Percentiles rank a stretch among this genome's conserved stretches.
These are phyloP conservation scores for Torrubiellomyces zombiae DNA, from an alignment of 2,329 filamentous ascomycete genomes.

Conservation along the genomic window DNA sequence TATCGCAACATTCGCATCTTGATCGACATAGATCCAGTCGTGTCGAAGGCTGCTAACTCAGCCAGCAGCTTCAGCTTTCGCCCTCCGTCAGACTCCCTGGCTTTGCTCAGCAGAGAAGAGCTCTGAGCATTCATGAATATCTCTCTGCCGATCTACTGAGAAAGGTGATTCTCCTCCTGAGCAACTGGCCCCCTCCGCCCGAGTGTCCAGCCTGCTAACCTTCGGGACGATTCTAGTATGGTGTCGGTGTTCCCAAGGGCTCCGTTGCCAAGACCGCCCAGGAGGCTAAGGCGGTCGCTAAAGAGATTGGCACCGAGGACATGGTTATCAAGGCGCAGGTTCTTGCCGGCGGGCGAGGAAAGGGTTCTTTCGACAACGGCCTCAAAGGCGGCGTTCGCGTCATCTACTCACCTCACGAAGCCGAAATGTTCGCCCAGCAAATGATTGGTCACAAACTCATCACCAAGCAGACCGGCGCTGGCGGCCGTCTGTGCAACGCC, in stretches of 20 bases:
- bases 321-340: slow-evolving; percentile 99
- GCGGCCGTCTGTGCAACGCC: slow-evolving; percentile 83
- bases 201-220: slow-evolving; percentile 5
- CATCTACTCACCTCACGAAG: slow-evolving; percentile 93
- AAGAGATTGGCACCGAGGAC: slow-evolving; percentile 81
- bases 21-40: slow-evolving; percentile 5
- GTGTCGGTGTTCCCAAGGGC: slow-evolving; percentile 82
- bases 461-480: slow-evolving; percentile 96
- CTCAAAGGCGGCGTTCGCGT: slow-evolving; percentile 97
- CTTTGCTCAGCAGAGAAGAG: slow-evolving; percentile 63
- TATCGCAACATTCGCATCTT: slow-evolving; percentile 6
- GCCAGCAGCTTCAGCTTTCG: slow-evolving; percentile 15
- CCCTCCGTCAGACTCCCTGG: slow-evolving; percentile 43
- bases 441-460: slow-evolving; percentile 99
- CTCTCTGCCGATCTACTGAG: slow-evolving; percentile 83
- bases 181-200: slow-evolving; percentile 4
- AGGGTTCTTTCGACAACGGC: slow-evolving; percentile 94
- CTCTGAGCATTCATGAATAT: slow-evolving; percentile 96
- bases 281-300: slow-evolving; percentile 85
- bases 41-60: slow-evolving; percentile 3
- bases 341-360: slow-evolving; percentile 90
- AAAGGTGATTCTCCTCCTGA: slow-evolving; percentile 30
- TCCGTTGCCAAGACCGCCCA: slow-evolving; percentile 65
- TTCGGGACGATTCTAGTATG: slow-evolving; percentile 46
- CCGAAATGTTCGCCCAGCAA: slow-evolving; percentile 94